These are phyloP conservation scores for Nothophoma quercina DNA, from an alignment of 2,329 filamentous ascomycete genomes.

Conservation along the genomic window DNA sequence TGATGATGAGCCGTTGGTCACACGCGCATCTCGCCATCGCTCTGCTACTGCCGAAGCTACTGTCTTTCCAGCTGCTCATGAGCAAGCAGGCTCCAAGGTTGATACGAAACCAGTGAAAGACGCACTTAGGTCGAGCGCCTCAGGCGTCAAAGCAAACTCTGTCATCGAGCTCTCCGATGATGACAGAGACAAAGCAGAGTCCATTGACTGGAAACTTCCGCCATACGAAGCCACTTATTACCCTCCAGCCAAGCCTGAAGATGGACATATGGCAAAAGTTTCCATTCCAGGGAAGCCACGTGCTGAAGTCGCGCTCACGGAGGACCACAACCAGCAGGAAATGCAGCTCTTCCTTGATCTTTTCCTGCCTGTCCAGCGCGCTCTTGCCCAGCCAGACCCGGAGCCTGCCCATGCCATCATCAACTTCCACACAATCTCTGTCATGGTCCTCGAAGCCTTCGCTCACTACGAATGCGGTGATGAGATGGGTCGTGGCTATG, in stretches of 20 bases:
- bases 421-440: conserved; percentile 45
- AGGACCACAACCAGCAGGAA: conserved; percentile 36
- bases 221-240: conserved; percentile 26
- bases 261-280: conserved; percentile 36
- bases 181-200: neutral
- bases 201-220: conserved; percentile 28
- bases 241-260: conserved; percentile 12
- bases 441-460: conserved; percentile 43
- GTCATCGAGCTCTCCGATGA: conserved; percentile 10
- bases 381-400: conserved; percentile 24
- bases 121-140: neutral
- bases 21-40: conserved; percentile 17
- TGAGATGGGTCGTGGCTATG: conserved; percentile 21
- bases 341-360: conserved; percentile 35
- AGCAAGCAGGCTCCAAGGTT: neutral
- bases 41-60: neutral
- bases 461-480: conserved; percentile 37
- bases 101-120: too few relatives aligned
- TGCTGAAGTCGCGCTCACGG: conserved; percentile 41
- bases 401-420: conserved; percentile 33
- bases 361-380: conserved; percentile 39
- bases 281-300: conserved; percentile 50
- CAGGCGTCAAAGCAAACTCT: neutral
- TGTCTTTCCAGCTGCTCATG: neutral
- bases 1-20: conserved; percentile 29